Percentiles rank a stretch among this genome's conserved stretches.
These are phyloP conservation scores for Choiromyces venosus DNA, from an alignment of 495 filamentous ascomycete genomes.

Conservation along the genomic window DNA sequence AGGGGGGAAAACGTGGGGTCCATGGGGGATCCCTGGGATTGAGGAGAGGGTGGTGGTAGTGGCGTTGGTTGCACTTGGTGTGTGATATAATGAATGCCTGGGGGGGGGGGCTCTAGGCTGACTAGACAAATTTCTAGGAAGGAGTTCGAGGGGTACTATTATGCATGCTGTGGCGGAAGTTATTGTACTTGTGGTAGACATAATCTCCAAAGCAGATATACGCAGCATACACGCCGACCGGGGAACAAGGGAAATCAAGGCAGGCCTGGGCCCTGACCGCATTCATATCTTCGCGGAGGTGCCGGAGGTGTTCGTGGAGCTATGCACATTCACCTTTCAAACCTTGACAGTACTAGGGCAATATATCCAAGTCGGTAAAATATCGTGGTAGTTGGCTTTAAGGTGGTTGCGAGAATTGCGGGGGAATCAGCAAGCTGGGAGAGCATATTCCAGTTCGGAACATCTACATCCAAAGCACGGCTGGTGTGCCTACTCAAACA, in stretches of 20 bases:
- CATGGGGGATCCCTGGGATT: too few species aligned
- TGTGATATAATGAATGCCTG: not conserved
- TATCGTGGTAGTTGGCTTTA: slow-evolving; percentile 44
- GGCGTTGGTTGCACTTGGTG: slow-evolving; percentile 23
- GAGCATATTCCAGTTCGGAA: slow-evolving; percentile 46
- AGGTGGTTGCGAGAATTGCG: slow-evolving; percentile 47
- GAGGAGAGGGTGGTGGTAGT: slow-evolving; percentile 13
- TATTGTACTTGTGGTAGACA: slow-evolving; percentile 30
- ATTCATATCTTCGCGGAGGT: slow-evolving; percentile 33
- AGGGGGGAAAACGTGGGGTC: too few species aligned
- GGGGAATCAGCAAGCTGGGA: slow-evolving; percentile 49
- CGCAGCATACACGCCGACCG: slow-evolving; percentile 18
- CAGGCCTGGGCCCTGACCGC: slow-evolving; percentile 23
- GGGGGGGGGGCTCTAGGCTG: not conserved
- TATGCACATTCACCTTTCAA: slow-evolving; percentile 40
- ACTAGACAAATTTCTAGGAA: slow-evolving; percentile 15
- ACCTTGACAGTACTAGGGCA: slow-evolving; percentile 39
- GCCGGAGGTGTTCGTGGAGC: slow-evolving; percentile 35
- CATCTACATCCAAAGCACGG: slow-evolving; percentile 45
- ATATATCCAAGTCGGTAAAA: slow-evolving; percentile 44
- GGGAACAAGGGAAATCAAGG: slow-evolving; percentile 38
- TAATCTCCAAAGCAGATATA: slow-evolving; percentile 8
- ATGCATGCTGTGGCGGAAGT: slow-evolving; percentile 28
- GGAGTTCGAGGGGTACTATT: slow-evolving; percentile 21
- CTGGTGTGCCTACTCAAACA: slow-evolving; percentile 37